These are phyloP conservation scores for Monilinia polystroma DNA, from an alignment of 2,329 filamentous ascomycete species.

Conservation along the genomic window DNA sequence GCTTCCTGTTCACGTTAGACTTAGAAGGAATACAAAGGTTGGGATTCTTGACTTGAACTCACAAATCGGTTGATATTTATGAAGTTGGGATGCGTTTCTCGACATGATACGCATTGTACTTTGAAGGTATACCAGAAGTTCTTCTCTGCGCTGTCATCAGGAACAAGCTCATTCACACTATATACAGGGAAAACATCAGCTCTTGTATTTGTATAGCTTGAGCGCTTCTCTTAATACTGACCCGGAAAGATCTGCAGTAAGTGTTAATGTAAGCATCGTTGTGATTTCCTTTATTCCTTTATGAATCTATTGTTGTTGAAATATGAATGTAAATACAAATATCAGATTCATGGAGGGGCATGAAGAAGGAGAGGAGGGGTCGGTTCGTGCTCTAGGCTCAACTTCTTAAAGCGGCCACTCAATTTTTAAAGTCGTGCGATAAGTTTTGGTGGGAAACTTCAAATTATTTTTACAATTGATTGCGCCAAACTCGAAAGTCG, in stretches of 20 bases:
- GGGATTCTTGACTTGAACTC: not conserved
- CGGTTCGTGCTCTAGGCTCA: not conserved
- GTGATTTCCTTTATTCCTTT: slow-evolving; percentile 17
- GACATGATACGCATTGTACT: slow-evolving; percentile 96
- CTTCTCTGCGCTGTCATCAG: slow-evolving; percentile 73
- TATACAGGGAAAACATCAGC: slow-evolving; percentile 22
- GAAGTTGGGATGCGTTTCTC: slow-evolving; percentile 83
- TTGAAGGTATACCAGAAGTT: slow-evolving; percentile 98
- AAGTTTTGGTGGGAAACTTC: slow-evolving; percentile 5
- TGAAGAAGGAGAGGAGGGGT: slow-evolving; percentile 18
- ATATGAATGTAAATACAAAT: not conserved
- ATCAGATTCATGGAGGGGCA: slow-evolving; percentile 16
- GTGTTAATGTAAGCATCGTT: slow-evolving; percentile 60
- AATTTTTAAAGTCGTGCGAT: slow-evolving; percentile 13
- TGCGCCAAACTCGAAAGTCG: not conserved
- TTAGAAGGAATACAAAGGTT: not conserved
- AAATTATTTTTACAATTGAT: slow-evolving; percentile 22
- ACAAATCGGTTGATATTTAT: slow-evolving; percentile 88
- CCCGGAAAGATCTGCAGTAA: slow-evolving; percentile 70
- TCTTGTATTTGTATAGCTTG: not conserved
- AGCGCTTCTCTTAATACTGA: slow-evolving; percentile 43
- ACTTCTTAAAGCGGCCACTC: slow-evolving; percentile 26
- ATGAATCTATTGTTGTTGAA: not conserved
- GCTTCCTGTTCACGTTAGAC: slow-evolving; percentile 59
- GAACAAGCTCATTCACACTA: slow-evolving; percentile 87